These are phyloP conservation scores for Pluteus cervinus DNA, from an alignment of 768 basidiomycete species.

Conservation along the genomic window DNA sequence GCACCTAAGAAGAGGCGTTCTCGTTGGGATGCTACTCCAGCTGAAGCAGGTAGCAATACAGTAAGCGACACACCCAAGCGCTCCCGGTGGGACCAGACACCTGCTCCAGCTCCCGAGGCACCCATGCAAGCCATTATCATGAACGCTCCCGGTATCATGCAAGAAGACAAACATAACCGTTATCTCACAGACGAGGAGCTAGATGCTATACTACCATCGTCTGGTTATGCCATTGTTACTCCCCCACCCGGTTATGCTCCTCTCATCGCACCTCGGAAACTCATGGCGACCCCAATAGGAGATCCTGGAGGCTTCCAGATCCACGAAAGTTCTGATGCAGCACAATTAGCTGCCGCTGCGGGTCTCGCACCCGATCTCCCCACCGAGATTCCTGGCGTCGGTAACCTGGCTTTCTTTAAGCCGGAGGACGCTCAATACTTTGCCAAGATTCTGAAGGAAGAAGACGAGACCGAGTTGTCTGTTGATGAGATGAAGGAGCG, in stretches of 20 bases:
- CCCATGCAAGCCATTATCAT: conserved; percentile 81
- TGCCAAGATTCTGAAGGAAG: conserved; percentile 91
- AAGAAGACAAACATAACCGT: conserved; percentile 95
- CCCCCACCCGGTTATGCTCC: conserved; percentile 94
- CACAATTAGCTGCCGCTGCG: conserved; percentile 81
- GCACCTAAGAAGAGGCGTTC: conserved; percentile 90
- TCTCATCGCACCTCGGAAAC: conserved; percentile 55
- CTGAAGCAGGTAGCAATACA: conserved; percentile 58
- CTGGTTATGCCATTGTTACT: conserved; percentile 87
- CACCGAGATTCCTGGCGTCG: conserved; percentile 97
- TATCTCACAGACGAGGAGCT: conserved; percentile 95
- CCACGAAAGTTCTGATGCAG: conserved; percentile 90
- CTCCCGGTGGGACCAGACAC: conserved; percentile 97
- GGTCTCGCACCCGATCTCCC: conserved; percentile 91
- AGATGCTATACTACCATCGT: conserved; percentile 78
- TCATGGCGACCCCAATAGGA: conserved; percentile 49
- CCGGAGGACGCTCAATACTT: conserved; percentile 98
- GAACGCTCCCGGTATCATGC: conserved; percentile 82
- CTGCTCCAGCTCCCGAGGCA: conserved; percentile 53
- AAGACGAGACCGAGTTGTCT: conserved; percentile 87
- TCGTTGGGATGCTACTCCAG: conserved; percentile 92
- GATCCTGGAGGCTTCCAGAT: conserved; percentile 90
- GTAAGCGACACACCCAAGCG: conserved; percentile 70
- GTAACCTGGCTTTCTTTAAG: conserved; percentile 96
- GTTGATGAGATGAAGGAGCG: conserved; percentile 99